These are phyloP conservation scores for Herpetomonas muscarum DNA, from an alignment of 208 protist species.

Conservation along the genomic window DNA sequence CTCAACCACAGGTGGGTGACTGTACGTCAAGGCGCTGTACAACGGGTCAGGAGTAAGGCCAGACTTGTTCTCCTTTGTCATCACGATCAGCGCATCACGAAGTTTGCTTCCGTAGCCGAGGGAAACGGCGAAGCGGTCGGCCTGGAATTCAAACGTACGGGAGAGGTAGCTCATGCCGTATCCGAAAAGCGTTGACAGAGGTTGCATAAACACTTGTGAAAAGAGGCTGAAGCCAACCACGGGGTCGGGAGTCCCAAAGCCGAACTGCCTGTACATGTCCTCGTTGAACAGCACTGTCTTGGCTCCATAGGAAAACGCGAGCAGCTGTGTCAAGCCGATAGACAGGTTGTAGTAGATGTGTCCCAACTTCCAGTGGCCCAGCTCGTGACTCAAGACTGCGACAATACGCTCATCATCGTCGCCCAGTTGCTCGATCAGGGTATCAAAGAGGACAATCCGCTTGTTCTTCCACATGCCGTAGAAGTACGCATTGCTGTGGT, in stretches of 20 bases:
- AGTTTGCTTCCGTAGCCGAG: slow-evolving; percentile 42
- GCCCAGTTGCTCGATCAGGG: slow-evolving; percentile 64
- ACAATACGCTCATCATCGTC: slow-evolving; percentile 58
- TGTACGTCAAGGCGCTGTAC: slow-evolving; percentile 64
- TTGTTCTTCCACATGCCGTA: slow-evolving; percentile 85
- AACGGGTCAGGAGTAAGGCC: slow-evolving; percentile 59
- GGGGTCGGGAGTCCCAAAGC: slow-evolving; percentile 47
- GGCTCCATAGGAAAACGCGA: slow-evolving; percentile 57
- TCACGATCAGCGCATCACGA: slow-evolving; percentile 33
- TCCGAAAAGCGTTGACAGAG: slow-evolving; percentile 31
- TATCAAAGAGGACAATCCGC: slow-evolving; percentile 90
- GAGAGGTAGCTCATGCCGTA: slow-evolving; percentile 32
- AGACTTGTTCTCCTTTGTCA: slow-evolving; percentile 65
- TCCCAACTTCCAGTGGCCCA: slow-evolving; percentile 84
- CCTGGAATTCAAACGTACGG: slow-evolving; percentile 66
- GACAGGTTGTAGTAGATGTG: slow-evolving; percentile 43
- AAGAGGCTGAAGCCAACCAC: slow-evolving; percentile 66
- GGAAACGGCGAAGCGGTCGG: slow-evolving; percentile 56
- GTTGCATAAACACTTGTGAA: slow-evolving; percentile 31
- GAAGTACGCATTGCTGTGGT: slow-evolving; percentile 88
- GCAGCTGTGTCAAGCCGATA: slow-evolving; percentile 34
- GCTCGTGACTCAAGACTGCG: slow-evolving; percentile 83
- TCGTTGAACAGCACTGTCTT: slow-evolving; percentile 58
- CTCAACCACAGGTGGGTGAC: slow-evolving; percentile 72
- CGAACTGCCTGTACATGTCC: slow-evolving; percentile 59